Percentiles rank a stretch among this genome's conserved stretches.
Evolutionary conservation across 768 basidiomycete species (phyloP).

Genomic region (Tricholoma matsutake): DNA sequence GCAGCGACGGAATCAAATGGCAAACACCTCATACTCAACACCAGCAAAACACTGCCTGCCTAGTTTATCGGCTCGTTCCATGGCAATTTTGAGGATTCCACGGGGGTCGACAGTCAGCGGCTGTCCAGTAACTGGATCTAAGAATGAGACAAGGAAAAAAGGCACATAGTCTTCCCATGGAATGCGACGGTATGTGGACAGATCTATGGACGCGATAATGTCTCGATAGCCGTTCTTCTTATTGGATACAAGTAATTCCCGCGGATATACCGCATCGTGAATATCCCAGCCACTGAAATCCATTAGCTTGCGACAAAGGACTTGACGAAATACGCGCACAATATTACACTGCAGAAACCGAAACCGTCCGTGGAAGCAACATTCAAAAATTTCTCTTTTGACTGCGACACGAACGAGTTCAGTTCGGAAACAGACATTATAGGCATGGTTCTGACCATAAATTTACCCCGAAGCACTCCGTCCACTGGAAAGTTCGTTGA

Average conservation of each 20-base stretch:
- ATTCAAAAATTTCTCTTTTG: conserved; percentile 86
- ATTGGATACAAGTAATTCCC: conserved; percentile 89
- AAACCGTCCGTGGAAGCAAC: conserved; percentile 80
- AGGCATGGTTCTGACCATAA: conserved; percentile 54
- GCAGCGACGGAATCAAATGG: neutral
- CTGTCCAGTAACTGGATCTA: conserved; percentile 79
- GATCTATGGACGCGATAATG: conserved; percentile 80
- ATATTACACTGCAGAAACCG: conserved; percentile 92
- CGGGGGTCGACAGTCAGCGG: conserved; percentile 85
- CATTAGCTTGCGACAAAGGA: neutral
- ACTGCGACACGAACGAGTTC: conserved; percentile 41
- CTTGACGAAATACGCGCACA: conserved; percentile 45
- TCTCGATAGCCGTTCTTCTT: conserved; percentile 91
- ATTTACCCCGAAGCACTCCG: conserved; percentile 93
- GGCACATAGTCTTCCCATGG: conserved; percentile 91
- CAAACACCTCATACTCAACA: conserved; percentile 85
- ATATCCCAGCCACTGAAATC: conserved; percentile 81
- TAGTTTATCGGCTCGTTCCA: conserved; percentile 43
- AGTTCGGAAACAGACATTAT: neutral
- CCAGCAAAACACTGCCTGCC: conserved; percentile 77
- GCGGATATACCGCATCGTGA: conserved; percentile 81
- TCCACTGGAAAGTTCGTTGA: conserved; percentile 55
- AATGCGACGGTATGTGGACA: conserved; percentile 83
- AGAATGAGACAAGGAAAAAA: conserved; percentile 90
- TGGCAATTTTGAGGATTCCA: conserved; percentile 64